A percentile compares a stretch with the other conserved stretches of the same genome.
Conservation (phyloP, 139 green algal species). For the Chlorella sp. region DNA sequence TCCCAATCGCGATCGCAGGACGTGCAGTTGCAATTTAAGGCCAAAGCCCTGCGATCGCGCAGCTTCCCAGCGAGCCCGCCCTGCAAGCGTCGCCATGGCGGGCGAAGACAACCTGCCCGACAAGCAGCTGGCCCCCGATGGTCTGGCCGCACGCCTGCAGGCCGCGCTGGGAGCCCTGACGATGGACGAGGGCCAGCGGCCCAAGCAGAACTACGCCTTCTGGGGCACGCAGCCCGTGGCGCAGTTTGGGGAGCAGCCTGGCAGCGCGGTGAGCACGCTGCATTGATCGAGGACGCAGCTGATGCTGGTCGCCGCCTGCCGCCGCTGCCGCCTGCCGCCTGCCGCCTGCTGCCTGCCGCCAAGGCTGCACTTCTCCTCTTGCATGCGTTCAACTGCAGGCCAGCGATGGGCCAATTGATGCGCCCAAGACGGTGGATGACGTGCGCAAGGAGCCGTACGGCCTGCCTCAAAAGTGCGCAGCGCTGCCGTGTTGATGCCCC, state of each 20-base stretch:
- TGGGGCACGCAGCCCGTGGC: conserved; percentile 96
- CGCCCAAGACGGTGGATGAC: conserved; percentile 74
- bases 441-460: conserved; percentile 85
- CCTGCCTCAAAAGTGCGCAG: conserved; percentile 72
- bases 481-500: background rate
- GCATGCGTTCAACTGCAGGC: conserved; percentile 19
- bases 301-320: background rate
- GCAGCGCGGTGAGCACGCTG: conserved; percentile 4
- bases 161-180: conserved; percentile 38
- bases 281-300: background rate
- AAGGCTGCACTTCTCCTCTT: background rate
- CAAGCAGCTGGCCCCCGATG: background rate
- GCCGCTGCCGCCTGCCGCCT: background rate
- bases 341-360: background rate
- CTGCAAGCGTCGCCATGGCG: background rate
- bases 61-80: no score
- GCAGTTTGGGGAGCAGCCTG: conserved; percentile 78
- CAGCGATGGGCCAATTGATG: conserved; percentile 87
- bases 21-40: no score
- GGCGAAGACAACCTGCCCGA: background rate
- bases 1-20: no score
- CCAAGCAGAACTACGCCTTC: conserved; percentile 76
- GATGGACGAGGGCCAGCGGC: conserved; percentile 6
- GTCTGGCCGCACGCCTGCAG: conserved; percentile 29
- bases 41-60: no score